Conservation (phyloP, 306 rosid genomes). For the Urtica urens region DNA sequence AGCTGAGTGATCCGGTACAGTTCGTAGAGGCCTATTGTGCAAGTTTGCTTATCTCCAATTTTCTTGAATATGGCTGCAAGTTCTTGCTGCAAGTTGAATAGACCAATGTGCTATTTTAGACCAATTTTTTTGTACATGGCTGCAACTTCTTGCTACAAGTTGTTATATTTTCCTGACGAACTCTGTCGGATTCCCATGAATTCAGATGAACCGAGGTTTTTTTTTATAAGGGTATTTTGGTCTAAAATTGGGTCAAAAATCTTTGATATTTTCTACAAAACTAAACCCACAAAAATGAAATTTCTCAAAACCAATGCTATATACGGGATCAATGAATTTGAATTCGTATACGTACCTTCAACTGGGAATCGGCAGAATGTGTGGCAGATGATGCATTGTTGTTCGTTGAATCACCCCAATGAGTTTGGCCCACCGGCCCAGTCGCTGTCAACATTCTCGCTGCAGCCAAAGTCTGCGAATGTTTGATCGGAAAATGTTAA, state of each 20-base stretch:
- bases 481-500: background rate
- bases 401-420: conserved; percentile 86
- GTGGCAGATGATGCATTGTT: conserved; percentile 80
- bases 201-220: no score
- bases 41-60: conserved; percentile 98
- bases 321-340: background rate
- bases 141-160: no score
- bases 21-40: conserved; percentile 86
- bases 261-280: no score
- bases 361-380: conserved; percentile 88
- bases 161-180: no score
- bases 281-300: no score
- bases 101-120: no score
- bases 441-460: conserved; percentile 98
- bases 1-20: conserved; percentile 88
- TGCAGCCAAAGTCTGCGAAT: conserved; percentile 81
- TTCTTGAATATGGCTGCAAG: conserved; percentile 97
- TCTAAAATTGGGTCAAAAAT: no score
- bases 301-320: background rate
- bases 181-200: no score
- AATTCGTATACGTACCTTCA: conserved; percentile 47
- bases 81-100: conserved; percentile 61
- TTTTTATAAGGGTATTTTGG: no score
- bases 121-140: no score
- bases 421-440: conserved; percentile 90